A percentile compares a stretch with the other conserved stretches of the same genome.
phyloP scores from a whole-genome alignment of 352 stramenopile species.

The Globisporangium cystogenes region DNA sequence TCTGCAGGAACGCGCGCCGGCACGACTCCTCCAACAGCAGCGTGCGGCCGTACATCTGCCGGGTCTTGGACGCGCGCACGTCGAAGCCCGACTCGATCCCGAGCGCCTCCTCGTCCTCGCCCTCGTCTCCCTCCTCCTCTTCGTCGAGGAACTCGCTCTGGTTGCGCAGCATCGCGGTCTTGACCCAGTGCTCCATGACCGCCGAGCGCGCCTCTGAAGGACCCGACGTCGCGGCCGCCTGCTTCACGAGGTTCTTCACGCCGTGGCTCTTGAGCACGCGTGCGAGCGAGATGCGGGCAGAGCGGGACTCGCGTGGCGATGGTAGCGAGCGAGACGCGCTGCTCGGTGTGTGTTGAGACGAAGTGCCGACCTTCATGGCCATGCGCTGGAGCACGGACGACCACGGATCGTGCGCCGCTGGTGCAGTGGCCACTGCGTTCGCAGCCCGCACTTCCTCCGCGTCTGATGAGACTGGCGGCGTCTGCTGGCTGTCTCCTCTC shows the following conservation, averaged over 20 bases:
- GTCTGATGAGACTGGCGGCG: background rate
- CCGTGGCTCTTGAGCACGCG: conserved; percentile 47
- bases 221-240: conserved; percentile 26
- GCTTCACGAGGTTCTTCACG: conserved; percentile 57
- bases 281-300: conserved; percentile 25
- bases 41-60: conserved; percentile 49
- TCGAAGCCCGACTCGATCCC: conserved; percentile 42
- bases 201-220: conserved; percentile 25
- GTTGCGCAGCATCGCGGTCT: conserved; percentile 28
- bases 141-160: conserved; percentile 4
- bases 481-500: conserved; percentile 9
- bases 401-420: conserved; percentile 21
- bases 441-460: conserved; percentile 1
- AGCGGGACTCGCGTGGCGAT: background rate
- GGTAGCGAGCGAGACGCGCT: background rate
- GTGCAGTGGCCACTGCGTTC: background rate
- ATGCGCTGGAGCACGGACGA: conserved; percentile 23
- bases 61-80: conserved; percentile 20
- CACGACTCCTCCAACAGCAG: conserved; percentile 68
- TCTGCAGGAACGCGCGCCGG: conserved; percentile 41
- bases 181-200: conserved; percentile 62
- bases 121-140: conserved; percentile 19
- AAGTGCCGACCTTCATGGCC: conserved; percentile 10
- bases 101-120: conserved; percentile 9
- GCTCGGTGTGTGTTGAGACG: background rate